Evolutionary conservation across 2,329 filamentous ascomycete genomes (phyloP).

Genomic region (Aureobasidium namibiae): DNA sequence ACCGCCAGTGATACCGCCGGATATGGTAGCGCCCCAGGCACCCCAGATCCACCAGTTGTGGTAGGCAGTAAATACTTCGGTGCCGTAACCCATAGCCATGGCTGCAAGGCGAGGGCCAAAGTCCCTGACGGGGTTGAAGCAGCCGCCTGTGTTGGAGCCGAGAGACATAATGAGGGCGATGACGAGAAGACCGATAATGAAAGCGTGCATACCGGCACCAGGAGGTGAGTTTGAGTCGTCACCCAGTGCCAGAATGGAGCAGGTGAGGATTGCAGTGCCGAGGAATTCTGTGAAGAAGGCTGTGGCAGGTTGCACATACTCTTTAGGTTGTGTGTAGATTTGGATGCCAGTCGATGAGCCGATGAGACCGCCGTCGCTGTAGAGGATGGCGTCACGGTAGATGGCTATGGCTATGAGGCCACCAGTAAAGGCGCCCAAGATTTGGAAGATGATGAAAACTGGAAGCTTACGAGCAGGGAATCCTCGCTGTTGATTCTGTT

Average conservation of each 20-base stretch:
- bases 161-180: conserved; percentile 33
- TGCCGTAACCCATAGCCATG: conserved; percentile 37
- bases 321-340: conserved; percentile 24
- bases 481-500: conserved; percentile 28
- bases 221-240: conserved; percentile 23
- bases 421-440: conserved; percentile 45
- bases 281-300: conserved; percentile 40
- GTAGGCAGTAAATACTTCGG: conserved; percentile 23
- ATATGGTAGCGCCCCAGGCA: conserved; percentile 32
- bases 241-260: conserved; percentile 33
- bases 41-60: conserved; percentile 42
- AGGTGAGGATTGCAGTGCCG: conserved; percentile 28
- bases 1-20: conserved; percentile 36
- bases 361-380: conserved; percentile 31
- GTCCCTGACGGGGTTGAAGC: conserved; percentile 43
- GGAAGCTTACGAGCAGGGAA: conserved; percentile 45
- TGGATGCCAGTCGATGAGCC: conserved; percentile 18
- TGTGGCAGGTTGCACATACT: conserved; percentile 23
- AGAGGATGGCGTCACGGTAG: conserved; percentile 31
- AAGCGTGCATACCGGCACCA: conserved; percentile 45
- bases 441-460: conserved; percentile 44
- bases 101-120: conserved; percentile 43
- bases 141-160: conserved; percentile 40
- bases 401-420: conserved; percentile 38
- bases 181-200: conserved; percentile 40